Base-by-base conservation (phyloP, 495 filamentous ascomycete genomes). In the Penicillium psychrofluorescens region DNA sequence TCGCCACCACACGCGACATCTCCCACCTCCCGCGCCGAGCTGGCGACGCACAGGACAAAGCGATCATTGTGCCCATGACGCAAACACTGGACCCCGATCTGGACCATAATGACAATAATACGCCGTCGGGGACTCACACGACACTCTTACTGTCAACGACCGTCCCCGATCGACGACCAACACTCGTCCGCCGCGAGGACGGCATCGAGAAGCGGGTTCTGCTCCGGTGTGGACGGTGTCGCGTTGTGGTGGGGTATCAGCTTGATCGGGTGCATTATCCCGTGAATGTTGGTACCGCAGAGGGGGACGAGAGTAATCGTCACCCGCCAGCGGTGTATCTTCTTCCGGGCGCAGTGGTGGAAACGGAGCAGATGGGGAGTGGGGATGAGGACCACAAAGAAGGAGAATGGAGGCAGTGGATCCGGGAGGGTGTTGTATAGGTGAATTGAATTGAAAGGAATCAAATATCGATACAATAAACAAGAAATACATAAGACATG, bases 131-230 rank as follows among this genome's bases (percentile, higher is more conserved):
- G 0, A 22, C 22, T 22, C 72, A 74, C 51, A 68, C 69, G 43
- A 72, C 71, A 0, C 65, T 80, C 13, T 64, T 77, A 1, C 65
- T 78, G 7, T 68, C 67, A 0, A 77, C 75, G 2, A 59, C 66
- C 8, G 38, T 65, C 2, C 58, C 69, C 0, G 73, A 82, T 41
- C 61, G 67, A 0, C 70, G 70, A 11, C 54, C 76, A 13, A 69
- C 76, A 4, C 61, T 90, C 0, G 64, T 87, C 11, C 61, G 75
- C 5, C 67, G 79, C 3, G 75, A 77, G 49, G 83, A 87, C 43
- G 85, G 85, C 15, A 88, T 86, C 40, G 85, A 90, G 68, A 86
- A 85, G 69, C 58, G 85, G 22, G 59, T 73, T 36, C 48, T 81
- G 12, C 63, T 71, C 39, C 62, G 77, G 15, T 88, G 85, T 62